These are phyloP conservation scores for Lactifluus pinguis DNA, from an alignment of 768 basidiomycete genomes.

Conservation along the genomic window DNA sequence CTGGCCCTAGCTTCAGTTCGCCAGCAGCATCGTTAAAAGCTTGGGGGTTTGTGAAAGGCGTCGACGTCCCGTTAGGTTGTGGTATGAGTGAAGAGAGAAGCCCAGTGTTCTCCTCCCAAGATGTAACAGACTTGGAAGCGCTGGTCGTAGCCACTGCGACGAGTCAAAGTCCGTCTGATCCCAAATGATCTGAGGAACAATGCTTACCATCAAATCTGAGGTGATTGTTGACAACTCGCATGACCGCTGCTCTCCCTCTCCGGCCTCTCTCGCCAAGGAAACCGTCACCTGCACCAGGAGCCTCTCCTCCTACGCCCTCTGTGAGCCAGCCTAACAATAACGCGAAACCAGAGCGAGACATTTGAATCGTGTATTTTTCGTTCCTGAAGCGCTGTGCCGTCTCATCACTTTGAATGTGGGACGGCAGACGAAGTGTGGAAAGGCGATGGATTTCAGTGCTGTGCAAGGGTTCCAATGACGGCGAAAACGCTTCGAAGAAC, in stretches of 20 bases:
- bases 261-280: conserved; percentile 76
- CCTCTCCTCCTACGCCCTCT: conserved; percentile 81
- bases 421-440: conserved; percentile 68
- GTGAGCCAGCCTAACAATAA: conserved; percentile 94
- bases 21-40: conserved; percentile 72
- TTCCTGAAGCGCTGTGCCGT: conserved; percentile 76
- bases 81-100: conserved; percentile 72
- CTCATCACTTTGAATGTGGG: conserved; percentile 78
- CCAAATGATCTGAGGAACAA: neutral
- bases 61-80: conserved; percentile 42
- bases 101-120: conserved; percentile 85
- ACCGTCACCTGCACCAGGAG: conserved; percentile 69
- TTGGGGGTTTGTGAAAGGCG: conserved; percentile 48
- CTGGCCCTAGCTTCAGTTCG: conserved; percentile 77
- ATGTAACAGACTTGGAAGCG: conserved; percentile 49
- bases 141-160: conserved; percentile 61
- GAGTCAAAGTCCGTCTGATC: conserved; percentile 21
- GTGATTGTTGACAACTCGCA: conserved; percentile 92
- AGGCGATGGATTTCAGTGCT: conserved; percentile 65
- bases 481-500: conserved; percentile 67
- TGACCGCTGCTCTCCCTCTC: conserved; percentile 79
- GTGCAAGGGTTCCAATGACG: conserved; percentile 58
- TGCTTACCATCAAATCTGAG: conserved; percentile 78
- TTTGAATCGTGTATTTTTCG: conserved; percentile 83
- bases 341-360: conserved; percentile 87